Conservation (phyloP, 106 monocot species). For the Phalaenopsis aphrodite region DNA sequence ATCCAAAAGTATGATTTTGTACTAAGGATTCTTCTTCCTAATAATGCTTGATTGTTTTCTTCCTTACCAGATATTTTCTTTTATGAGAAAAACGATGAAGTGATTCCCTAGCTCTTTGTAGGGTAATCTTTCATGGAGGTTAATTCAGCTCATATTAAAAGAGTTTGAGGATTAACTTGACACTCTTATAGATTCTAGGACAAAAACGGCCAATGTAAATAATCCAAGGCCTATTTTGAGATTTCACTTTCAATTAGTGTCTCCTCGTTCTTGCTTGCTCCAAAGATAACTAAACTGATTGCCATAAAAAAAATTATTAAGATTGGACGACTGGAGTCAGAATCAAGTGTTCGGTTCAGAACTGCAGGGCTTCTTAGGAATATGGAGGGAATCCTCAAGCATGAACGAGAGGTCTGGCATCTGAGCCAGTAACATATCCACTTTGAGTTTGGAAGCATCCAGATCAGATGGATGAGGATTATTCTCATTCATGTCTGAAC, state of each 20-base stretch:
- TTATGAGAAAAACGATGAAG: no score
- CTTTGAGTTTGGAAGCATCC: not conserved
- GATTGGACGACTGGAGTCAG: not conserved
- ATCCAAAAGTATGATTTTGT: not conserved
- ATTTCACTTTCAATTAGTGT: no score
- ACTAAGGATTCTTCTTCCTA: not conserved
- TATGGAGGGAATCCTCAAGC: conserved; percentile 5
- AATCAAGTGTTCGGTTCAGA: conserved; percentile 2
- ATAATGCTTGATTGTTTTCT: not conserved
- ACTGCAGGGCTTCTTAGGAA: not conserved
- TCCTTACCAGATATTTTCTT: not conserved
- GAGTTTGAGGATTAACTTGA: no score
- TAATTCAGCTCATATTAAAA: no score
- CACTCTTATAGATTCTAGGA: no score
- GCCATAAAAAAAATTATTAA: not conserved
- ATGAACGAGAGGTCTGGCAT: conserved; percentile 12
- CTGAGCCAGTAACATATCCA: conserved; percentile 3
- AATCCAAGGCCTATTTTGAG: no score
- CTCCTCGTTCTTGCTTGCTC: no score
- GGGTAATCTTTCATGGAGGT: no score
- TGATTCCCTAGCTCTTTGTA: no score
- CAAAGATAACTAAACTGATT: not conserved
- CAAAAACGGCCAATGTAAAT: no score
- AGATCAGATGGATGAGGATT: not conserved
- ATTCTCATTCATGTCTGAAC: not conserved